Percentiles rank a stretch among this genome's conserved stretches.
These are phyloP conservation scores for Parastagonospora avenae DNA, from an alignment of 2,329 filamentous ascomycete genomes.

Conservation along the genomic window DNA sequence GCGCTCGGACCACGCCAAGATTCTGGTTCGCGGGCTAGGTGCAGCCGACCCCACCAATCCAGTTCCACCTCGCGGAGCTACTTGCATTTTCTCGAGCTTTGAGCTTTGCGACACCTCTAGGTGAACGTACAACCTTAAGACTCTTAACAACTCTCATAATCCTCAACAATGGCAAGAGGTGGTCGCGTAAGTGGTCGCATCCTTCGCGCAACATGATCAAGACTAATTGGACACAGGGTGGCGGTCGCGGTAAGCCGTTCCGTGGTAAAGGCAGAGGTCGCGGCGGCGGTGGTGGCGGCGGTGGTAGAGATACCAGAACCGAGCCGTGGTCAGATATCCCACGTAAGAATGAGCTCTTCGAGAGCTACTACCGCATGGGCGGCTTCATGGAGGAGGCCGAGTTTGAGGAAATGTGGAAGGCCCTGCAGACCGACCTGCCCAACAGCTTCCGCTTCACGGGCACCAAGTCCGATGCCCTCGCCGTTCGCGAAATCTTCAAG, in stretches of 20 bases:
- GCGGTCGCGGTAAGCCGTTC: conserved; percentile 36
- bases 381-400: conserved; percentile 79
- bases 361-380: conserved; percentile 77
- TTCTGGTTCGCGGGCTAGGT: conserved; percentile 6
- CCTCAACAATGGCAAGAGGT: conserved; percentile 35
- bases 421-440: conserved; percentile 81
- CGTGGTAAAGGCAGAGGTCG: conserved; percentile 36
- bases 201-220: background rate
- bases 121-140: conserved; percentile 1
- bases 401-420: conserved; percentile 80
- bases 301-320: conserved; percentile 35
- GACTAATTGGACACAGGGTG: conserved; percentile 27
- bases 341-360: conserved; percentile 83
- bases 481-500: conserved; percentile 86
- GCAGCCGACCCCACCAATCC: conserved; percentile 24
- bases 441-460: conserved; percentile 98
- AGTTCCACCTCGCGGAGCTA: conserved; percentile 16
- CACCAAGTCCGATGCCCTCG: conserved; percentile 91
- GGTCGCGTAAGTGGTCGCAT: conserved; percentile 29
- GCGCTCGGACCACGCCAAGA: conserved; percentile 32
- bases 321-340: conserved; percentile 60
- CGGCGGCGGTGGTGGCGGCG: conserved; percentile 35
- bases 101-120: conserved; percentile 22
- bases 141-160: conserved; percentile 4
- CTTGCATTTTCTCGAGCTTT: conserved; percentile 28